These are phyloP conservation scores for Funneliformis mosseae DNA, from an alignment of 192 early-diverging fungal species.

Conservation along the genomic window DNA sequence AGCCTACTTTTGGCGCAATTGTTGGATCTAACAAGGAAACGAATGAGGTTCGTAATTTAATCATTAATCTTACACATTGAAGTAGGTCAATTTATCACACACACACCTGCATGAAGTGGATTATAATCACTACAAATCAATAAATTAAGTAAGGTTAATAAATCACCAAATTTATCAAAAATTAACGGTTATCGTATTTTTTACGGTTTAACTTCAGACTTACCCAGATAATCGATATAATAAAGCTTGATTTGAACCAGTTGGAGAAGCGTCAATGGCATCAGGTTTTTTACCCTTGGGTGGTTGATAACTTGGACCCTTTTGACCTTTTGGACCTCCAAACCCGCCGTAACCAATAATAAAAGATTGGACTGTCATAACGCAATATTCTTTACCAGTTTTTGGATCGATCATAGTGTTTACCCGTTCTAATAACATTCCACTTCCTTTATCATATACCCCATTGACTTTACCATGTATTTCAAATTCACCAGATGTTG, in stretches of 20 bases:
- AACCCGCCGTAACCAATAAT: conserved; percentile 72
- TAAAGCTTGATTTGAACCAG: conserved; percentile 60
- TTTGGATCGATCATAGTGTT: conserved; percentile 26
- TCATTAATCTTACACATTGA: no score
- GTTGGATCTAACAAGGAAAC: conserved; percentile 52
- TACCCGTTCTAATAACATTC: conserved; percentile 53
- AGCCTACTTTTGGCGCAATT: conserved; percentile 67
- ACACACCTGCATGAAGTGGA: not conserved
- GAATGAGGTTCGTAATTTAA: no score
- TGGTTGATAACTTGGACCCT: conserved; percentile 46
- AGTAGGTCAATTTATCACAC: no score
- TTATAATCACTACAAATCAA: not conserved
- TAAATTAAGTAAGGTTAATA: no score
- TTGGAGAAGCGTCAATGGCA: conserved; percentile 48
- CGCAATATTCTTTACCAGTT: not conserved
- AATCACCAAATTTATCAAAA: no score
- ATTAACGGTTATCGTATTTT: not conserved
- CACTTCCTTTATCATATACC: conserved; percentile 74
- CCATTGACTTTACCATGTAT: conserved; percentile 56
- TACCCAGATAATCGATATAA: conserved; percentile 76
- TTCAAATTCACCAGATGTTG: conserved; percentile 62
- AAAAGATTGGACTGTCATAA: conserved; percentile 61
- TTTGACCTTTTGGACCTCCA: conserved; percentile 72
- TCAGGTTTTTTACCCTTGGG: conserved; percentile 65
- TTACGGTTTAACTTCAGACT: not conserved